Base-by-base conservation (phyloP, 345 rosid genomes). In the Eucalyptus brandiana region DNA sequence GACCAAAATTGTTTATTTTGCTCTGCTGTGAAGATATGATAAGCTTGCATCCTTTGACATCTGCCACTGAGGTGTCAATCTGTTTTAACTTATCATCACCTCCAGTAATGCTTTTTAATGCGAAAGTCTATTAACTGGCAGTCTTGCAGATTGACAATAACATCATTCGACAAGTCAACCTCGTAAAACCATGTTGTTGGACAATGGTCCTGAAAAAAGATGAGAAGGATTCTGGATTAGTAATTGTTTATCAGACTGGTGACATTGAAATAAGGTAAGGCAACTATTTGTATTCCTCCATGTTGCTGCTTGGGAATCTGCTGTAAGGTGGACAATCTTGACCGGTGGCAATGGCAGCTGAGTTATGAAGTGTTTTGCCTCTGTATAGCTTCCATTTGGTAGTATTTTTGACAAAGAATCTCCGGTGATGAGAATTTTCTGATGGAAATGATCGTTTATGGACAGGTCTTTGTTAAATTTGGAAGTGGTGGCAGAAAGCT, bases 381-480 rank as follows among this genome's bases (percentile, higher is more conserved):
- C 81, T 24, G 5, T 76, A 21, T 76, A 21, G 47, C 44, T 40
- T 76, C 16, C 16, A 40, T 40, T 76, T 6, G 47, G 85, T 6
- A 40, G 30, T 40, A 40, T 23, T 76, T 76, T 76, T 40, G 85
- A 40, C 85, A 40, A 76, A 40, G 47, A 40, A 76, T 21, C 85
- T 40, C 15, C 1, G 6, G 47, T 76, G 85, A 76, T 76, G 85
- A 76, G 30, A 76, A 12, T 76, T 76, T 40, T 40, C 85, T 76
- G 85, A 72, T 67, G 72, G 88, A 90, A 76, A 19, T 51, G 76
- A 72, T 91, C 47, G 14, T 89, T 87, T 87, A 51, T 90, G 90
- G 87, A 88, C 96, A 97, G 99, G 92, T 94, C 97, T 89, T 93
- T 96, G 86, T 95, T 96, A 83, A 85, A 93, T 92, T 94, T 97